These are phyloP conservation scores for Colletotrichum sp. DNA, from an alignment of 2,329 filamentous ascomycete species.

Conservation along the genomic window DNA sequence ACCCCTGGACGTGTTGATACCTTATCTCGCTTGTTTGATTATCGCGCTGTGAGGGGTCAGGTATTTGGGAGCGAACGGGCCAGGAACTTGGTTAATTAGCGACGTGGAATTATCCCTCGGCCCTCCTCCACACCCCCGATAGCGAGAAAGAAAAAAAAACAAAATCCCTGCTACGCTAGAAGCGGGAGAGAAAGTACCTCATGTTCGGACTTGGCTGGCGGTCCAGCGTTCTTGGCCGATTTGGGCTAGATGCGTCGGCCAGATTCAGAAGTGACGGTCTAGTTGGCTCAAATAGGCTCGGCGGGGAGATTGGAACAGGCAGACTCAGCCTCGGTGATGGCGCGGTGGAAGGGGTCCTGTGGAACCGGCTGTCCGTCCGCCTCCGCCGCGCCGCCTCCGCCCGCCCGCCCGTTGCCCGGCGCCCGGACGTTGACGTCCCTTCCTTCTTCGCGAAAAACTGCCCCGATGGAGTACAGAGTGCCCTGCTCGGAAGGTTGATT, in stretches of 20 bases:
- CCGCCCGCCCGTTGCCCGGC: not conserved
- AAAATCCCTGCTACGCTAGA: not conserved
- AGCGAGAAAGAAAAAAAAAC: not conserved
- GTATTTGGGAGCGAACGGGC: not conserved
- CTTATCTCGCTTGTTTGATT: slow-evolving; percentile 23
- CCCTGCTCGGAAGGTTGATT: not conserved
- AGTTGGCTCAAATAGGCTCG: not conserved
- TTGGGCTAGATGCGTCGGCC: not conserved
- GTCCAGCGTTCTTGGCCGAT: not conserved
- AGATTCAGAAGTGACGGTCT: not conserved
- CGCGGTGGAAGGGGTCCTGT: not conserved
- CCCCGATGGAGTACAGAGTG: not conserved
- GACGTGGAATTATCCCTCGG: slow-evolving; percentile 1
- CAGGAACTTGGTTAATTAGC: slow-evolving; percentile 3
- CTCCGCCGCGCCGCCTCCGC: not conserved
- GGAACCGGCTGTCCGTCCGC: not conserved
- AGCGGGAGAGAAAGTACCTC: not conserved
- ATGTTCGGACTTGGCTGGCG: not conserved
- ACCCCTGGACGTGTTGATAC: slow-evolving; percentile 12
- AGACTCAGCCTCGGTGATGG: not conserved
- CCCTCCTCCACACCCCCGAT: not conserved
- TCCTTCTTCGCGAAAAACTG: not conserved
- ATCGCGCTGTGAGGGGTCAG: not conserved
- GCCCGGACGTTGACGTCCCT: not conserved
- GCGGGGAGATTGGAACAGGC: not conserved